phyloP scores from a whole-genome alignment of 2,329 filamentous ascomycete genomes.

The Gremmenia infestans region DNA sequence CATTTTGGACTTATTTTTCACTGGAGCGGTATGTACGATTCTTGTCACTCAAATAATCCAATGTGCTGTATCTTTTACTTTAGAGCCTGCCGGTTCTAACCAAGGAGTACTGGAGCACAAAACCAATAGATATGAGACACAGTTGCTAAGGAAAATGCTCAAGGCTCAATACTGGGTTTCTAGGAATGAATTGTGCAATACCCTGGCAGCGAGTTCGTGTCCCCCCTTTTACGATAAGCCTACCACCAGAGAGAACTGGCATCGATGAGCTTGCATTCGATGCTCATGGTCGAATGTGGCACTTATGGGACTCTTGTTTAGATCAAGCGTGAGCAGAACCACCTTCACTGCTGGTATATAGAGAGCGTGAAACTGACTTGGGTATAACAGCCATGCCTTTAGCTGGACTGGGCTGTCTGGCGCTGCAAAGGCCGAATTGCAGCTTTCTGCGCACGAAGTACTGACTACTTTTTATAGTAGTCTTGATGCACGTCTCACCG shows the following conservation, averaged over 20 bases:
- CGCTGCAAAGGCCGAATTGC: background rate
- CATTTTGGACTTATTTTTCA: slow-evolving; percentile 18
- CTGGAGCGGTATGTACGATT: slow-evolving; percentile 9
- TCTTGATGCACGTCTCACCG: background rate
- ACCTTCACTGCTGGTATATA: no score
- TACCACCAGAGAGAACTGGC: background rate
- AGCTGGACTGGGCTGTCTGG: background rate
- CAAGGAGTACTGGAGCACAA: no score
- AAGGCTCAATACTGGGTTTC: slow-evolving; percentile 11
- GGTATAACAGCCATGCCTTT: background rate
- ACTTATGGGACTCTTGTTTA: slow-evolving; percentile 19
- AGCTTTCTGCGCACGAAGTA: slow-evolving; percentile 1
- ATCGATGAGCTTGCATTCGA: slow-evolving; percentile 14
- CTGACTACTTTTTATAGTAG: slow-evolving; percentile 1
- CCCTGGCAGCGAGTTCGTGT: slow-evolving; percentile 14
- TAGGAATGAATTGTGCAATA: slow-evolving; percentile 19
- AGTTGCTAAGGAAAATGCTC: background rate
- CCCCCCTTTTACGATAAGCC: background rate
- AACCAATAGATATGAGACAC: background rate
- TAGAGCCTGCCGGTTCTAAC: no score
- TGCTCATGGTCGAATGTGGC: slow-evolving; percentile 12
- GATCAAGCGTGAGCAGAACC: slow-evolving; percentile 9
- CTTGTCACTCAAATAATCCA: background rate
- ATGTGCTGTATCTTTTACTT: no score
- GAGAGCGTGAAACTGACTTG: background rate